Evolutionary conservation across 2,329 filamentous ascomycete species (phyloP).

Genomic region (Xylariaceae sp.): DNA sequence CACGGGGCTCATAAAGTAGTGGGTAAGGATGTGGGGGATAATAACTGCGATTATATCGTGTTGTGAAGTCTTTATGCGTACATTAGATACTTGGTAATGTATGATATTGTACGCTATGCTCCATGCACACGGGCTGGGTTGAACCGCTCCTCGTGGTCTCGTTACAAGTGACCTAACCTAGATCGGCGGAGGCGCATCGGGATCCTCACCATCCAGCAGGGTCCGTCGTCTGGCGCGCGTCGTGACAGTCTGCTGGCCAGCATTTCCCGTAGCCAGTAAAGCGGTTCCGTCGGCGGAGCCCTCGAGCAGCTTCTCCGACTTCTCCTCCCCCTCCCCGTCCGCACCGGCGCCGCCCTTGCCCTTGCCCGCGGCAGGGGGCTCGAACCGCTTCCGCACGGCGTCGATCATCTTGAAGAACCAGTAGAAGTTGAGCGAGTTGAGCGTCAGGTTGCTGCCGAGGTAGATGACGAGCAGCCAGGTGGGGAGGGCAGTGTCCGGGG

Average conservation of each 20-base stretch:
- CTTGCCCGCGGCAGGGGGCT: constrained; percentile 37
- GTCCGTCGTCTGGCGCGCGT: constrained; percentile 25
- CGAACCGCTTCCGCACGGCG: constrained; percentile 71
- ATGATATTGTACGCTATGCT: too few species aligned
- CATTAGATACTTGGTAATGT: too few species aligned
- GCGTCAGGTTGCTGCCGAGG: constrained; percentile 61
- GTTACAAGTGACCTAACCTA: too few species aligned
- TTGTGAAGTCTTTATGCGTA: too few species aligned
- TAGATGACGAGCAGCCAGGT: constrained; percentile 66
- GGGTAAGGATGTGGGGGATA: too few species aligned
- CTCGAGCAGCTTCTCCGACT: constrained; percentile 28
- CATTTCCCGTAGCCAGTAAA: constrained; percentile 30
- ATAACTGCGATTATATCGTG: too few species aligned
- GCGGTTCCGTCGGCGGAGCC: constrained; percentile 17
- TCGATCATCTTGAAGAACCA: constrained; percentile 87
- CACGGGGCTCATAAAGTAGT: too few species aligned
- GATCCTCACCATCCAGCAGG: constrained; percentile 30
- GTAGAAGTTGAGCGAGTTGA: constrained; percentile 74
- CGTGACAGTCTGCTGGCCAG: constrained; percentile 18
- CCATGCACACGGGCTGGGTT: too few species aligned
- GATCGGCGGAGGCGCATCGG: constrained; percentile 29
- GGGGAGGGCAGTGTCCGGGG: constrained; percentile 49
- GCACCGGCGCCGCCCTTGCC: background rate
- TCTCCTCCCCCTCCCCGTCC: constrained; percentile 28
- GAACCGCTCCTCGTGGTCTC: too few species aligned